Evolutionary conservation across 768 basidiomycete species (phyloP).

Genomic region (Tubosaeta brunneosetosa): DNA sequence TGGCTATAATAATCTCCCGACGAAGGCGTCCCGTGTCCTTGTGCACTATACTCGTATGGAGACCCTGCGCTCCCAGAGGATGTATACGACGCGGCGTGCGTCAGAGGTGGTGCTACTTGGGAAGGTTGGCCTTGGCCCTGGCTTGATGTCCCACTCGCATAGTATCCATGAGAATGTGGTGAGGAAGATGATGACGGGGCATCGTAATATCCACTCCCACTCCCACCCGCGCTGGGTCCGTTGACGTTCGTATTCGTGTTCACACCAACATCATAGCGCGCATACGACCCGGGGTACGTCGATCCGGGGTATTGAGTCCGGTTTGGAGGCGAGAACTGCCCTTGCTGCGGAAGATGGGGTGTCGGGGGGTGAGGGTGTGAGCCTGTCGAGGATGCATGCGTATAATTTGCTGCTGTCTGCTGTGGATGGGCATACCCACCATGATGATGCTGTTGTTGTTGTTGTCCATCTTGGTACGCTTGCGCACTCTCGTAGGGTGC

Average conservation of each 20-base stretch:
- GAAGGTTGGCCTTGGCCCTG: constrained; percentile 17
- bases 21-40: constrained; percentile 15
- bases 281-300: constrained; percentile 25
- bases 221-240: constrained; percentile 10
- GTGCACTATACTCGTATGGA: constrained; percentile 20
- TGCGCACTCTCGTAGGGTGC: constrained; percentile 25
- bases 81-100: constrained; percentile 20
- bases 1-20: constrained; percentile 25
- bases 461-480: constrained; percentile 25
- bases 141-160: constrained; percentile 14
- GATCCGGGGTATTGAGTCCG: constrained; percentile 24
- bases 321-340: constrained; percentile 22
- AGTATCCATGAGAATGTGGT: constrained; percentile 20
- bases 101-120: constrained; percentile 15
- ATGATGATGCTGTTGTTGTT: constrained; percentile 19
- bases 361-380: constrained; percentile 18
- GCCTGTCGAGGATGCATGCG: constrained; percentile 17
- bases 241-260: constrained; percentile 7
- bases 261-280: constrained; percentile 28
- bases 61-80: constrained; percentile 23
- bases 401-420: constrained; percentile 15
- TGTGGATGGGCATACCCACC: constrained; percentile 20
- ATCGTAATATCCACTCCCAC: constrained; percentile 24
- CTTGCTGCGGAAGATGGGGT: constrained; percentile 21
- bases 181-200: constrained; percentile 18